Evolutionary conservation across 2,329 filamentous ascomycete species (phyloP).

Genomic region (Cercospora sp.): DNA sequence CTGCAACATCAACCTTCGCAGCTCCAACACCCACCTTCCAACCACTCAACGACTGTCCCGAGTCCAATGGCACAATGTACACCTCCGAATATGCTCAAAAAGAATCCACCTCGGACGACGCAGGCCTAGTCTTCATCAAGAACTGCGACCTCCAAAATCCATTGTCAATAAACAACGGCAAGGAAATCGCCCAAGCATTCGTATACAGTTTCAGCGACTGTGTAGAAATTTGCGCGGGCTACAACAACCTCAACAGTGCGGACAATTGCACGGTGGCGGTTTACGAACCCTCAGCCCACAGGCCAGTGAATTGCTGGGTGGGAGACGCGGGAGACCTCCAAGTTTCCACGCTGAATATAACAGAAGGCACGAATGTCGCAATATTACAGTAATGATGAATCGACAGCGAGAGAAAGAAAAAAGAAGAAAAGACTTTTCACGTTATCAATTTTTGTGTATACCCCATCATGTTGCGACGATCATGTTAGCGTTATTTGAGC

Average conservation of each 20-base stretch:
- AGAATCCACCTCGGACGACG: slow-evolving; percentile 13
- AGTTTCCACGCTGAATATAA: slow-evolving; percentile 19
- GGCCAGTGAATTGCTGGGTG: slow-evolving; percentile 39
- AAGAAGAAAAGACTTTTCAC: neutral
- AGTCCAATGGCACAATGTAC: slow-evolving; percentile 37
- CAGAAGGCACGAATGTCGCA: slow-evolving; percentile 31
- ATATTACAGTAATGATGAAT: slow-evolving; percentile 19
- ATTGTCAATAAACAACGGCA: slow-evolving; percentile 23
- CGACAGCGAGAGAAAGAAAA: slow-evolving; percentile 19
- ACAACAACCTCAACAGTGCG: slow-evolving; percentile 31
- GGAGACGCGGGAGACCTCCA: slow-evolving; percentile 27
- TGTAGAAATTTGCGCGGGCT: slow-evolving; percentile 39
- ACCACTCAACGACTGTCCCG: slow-evolving; percentile 36
- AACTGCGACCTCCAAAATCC: slow-evolving; percentile 38
- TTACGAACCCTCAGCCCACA: slow-evolving; percentile 29
- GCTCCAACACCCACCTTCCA: slow-evolving; percentile 38
- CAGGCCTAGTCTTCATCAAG: slow-evolving; percentile 36
- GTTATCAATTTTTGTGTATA: neutral
- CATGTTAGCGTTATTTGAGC: neutral
- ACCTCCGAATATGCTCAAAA: slow-evolving; percentile 29
- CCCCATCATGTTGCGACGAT: neutral
- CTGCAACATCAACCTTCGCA: slow-evolving; percentile 31
- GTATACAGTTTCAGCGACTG: slow-evolving; percentile 42
- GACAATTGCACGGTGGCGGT: slow-evolving; percentile 38
- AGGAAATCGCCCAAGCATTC: slow-evolving; percentile 34